Conservation (phyloP, 441 rosid species). For the Populus hybrid region DNA sequence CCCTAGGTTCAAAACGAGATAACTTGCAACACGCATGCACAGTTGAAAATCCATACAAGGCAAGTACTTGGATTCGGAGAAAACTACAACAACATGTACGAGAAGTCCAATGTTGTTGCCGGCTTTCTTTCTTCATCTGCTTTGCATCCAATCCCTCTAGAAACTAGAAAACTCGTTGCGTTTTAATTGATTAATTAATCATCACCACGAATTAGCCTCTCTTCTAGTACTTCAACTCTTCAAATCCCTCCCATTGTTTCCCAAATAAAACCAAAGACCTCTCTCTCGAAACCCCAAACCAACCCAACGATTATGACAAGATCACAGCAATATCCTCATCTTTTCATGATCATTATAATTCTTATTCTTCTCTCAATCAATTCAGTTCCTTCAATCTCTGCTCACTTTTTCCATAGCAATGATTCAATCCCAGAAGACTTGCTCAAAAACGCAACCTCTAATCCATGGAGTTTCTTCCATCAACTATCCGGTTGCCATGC, state of each 20-base stretch:
- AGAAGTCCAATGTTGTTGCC: background rate
- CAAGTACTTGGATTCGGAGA: no score
- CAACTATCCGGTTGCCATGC: conserved; percentile 58
- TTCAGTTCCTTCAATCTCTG: conserved; percentile 30
- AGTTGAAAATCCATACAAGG: no score
- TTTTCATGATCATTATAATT: conserved; percentile 7
- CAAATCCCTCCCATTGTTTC: background rate
- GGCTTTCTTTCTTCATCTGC: background rate
- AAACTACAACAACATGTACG: no score
- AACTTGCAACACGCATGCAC: no score
- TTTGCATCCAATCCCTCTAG: background rate
- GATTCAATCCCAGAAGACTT: conserved; percentile 45
- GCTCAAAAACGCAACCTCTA: conserved; percentile 30
- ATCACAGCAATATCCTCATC: background rate
- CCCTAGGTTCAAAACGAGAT: no score
- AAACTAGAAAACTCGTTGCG: background rate
- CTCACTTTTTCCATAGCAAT: conserved; percentile 49
- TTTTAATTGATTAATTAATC: background rate
- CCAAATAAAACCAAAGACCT: background rate
- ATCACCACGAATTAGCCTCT: background rate
- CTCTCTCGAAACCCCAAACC: background rate
- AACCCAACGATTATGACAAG: background rate
- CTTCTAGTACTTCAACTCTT: background rate
- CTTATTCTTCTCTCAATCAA: conserved; percentile 13
- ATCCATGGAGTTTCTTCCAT: conserved; percentile 55